These are phyloP conservation scores for Acacia acuminata DNA, from an alignment of 306 rosid genomes.

Conservation along the genomic window DNA sequence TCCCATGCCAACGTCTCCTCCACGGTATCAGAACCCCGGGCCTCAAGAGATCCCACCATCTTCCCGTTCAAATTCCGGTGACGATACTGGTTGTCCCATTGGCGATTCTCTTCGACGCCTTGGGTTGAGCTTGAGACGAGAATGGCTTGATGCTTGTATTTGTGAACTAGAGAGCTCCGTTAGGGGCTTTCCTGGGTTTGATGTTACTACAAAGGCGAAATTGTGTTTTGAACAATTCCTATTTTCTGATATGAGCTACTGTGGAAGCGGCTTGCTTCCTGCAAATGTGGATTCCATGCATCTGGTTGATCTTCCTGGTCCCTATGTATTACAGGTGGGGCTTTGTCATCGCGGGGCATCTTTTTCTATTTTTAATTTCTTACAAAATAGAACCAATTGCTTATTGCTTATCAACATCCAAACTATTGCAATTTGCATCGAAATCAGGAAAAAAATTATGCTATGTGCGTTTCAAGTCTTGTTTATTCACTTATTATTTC, in stretches of 20 bases:
- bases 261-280: slow-evolving; percentile 74
- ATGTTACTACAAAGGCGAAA: slow-evolving; percentile 57
- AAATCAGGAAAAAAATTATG: background rate
- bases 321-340: slow-evolving; percentile 77
- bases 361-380: background rate
- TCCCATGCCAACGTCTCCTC: slow-evolving; percentile 52
- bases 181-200: slow-evolving; percentile 47
- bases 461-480: background rate
- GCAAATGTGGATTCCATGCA: slow-evolving; percentile 70
- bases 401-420: background rate
- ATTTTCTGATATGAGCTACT: slow-evolving; percentile 64
- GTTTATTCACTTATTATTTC: background rate
- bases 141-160: slow-evolving; percentile 60
- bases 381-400: background rate
- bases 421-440: background rate
- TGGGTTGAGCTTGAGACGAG: slow-evolving; percentile 61
- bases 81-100: slow-evolving; percentile 48
- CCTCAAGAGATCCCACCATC: slow-evolving; percentile 19
- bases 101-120: slow-evolving; percentile 51
- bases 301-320: slow-evolving; percentile 71
- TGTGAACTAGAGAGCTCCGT: slow-evolving; percentile 47
- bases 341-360: background rate
- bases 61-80: background rate
- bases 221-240: slow-evolving; percentile 76
- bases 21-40: slow-evolving; percentile 20